Evolutionary conservation across 2,329 filamentous ascomycete species (phyloP).

Genomic region (Alternaria arbusti): DNA sequence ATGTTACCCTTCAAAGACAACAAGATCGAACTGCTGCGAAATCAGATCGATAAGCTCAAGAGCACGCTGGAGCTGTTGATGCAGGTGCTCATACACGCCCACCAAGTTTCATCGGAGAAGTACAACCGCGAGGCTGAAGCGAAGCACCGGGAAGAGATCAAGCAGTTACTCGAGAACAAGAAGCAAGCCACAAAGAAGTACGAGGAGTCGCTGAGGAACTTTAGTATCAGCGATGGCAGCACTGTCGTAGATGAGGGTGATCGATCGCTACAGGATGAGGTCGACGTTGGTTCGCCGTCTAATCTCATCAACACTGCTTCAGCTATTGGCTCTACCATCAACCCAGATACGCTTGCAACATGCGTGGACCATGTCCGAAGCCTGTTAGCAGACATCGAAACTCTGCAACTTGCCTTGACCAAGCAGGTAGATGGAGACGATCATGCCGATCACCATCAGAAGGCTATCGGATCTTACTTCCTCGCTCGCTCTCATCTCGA

Average conservation of each 20-base stretch:
- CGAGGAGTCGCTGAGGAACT: slow-evolving; percentile 30
- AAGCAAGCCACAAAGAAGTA: slow-evolving; percentile 32
- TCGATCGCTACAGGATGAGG: background rate
- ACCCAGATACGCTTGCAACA: slow-evolving; percentile 22
- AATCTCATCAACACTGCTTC: background rate
- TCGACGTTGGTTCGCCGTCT: background rate
- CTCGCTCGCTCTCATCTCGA: slow-evolving; percentile 22
- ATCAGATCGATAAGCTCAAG: slow-evolving; percentile 40
- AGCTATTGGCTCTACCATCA: slow-evolving; percentile 29
- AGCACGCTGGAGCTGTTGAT: slow-evolving; percentile 39
- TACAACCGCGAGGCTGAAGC: slow-evolving; percentile 32
- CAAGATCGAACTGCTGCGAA: slow-evolving; percentile 37
- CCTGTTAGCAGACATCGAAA: slow-evolving; percentile 31
- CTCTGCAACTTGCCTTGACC: slow-evolving; percentile 37
- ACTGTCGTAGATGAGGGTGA: slow-evolving; percentile 21
- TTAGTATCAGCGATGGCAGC: slow-evolving; percentile 26
- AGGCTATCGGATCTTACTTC: slow-evolving; percentile 35
- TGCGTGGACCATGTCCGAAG: slow-evolving; percentile 33
- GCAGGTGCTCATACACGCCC: slow-evolving; percentile 35
- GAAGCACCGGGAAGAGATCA: slow-evolving; percentile 36
- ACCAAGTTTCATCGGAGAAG: slow-evolving; percentile 33
- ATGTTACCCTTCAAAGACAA: slow-evolving; percentile 40
- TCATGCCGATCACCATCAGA: slow-evolving; percentile 34
- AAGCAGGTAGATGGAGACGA: slow-evolving; percentile 50
- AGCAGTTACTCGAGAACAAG: slow-evolving; percentile 27